Base-by-base conservation (phyloP, 2,329 filamentous ascomycete genomes). In the Paramyrothecium sp. region DNA sequence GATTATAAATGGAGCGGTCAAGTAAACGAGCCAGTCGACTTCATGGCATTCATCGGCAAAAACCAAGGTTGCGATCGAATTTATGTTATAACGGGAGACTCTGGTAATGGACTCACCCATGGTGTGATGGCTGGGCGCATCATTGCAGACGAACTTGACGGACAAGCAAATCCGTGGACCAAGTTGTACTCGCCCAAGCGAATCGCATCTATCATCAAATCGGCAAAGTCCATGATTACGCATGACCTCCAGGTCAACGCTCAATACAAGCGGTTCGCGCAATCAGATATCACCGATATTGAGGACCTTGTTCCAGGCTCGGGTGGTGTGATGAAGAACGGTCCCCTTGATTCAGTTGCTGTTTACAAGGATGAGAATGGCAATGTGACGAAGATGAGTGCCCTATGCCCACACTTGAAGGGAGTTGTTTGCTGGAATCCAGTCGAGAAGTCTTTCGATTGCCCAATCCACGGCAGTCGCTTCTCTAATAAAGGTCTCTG, bases 1-100 rank as follows among this genome's bases (percentile, higher is more conserved):
- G 83, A 85, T 58, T 86, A 84, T 70, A 72, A 72, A 20, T 86
- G 82, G 82, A 82, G 78, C 34, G 82, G 83, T 0, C 83, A 86
- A 67, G 74, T 86, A 48, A 78, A 80, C 61, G 82, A 86, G 59
- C 81, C 82, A 0, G 74, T 78, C 12, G 82, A 86, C 61, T 77
- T 75, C 64, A 75, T 85, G 73, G 81, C 75, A 0, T 85, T 80
- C 58, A 83, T 85, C 52, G 83, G 83, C 26, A 77, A 76, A 60
- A 84, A 85, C 62, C 79, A 81, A 54, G 81, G 80, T 13, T 73
- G 68, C 13, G 75, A 80, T 41, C 77, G 79, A 63, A 77, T 79
- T 3, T 86, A 79, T 59, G 75, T 86, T 46, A 71, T 82, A 7
- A 86, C 82, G 0, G 82, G 83, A 1, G 83, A 86, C 62, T 83